A percentile compares a stretch with the other conserved stretches of the same genome.
Evolutionary conservation across 306 rosid genomes (phyloP).

Genomic region (Rosa rugosa): DNA sequence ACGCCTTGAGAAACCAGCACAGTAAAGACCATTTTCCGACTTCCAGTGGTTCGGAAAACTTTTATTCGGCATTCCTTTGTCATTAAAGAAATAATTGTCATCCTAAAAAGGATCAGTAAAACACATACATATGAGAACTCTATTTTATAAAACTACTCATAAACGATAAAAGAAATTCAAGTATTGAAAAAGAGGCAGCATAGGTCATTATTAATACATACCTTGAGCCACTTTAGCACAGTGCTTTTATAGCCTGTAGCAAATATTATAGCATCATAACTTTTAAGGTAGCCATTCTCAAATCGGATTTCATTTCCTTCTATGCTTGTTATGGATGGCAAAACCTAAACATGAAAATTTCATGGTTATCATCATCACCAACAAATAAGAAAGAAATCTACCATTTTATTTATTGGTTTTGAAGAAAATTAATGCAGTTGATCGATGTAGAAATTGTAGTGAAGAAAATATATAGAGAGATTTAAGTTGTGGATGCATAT

Average conservation of each 20-base stretch:
- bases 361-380: background rate
- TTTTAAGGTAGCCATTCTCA: conserved; percentile 25
- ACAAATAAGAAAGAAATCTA: background rate
- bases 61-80: conserved; percentile 50
- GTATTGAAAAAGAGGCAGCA: too few relatives aligned
- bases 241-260: conserved; percentile 64
- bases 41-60: conserved; percentile 52
- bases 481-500: background rate
- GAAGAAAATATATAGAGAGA: too few relatives aligned
- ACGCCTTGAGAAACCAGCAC: conserved; percentile 52
- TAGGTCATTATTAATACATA: background rate
- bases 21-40: conserved; percentile 51
- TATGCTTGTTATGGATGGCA: conserved; percentile 39
- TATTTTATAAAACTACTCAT: background rate
- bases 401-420: background rate
- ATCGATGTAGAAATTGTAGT: background rate
- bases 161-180: too few relatives aligned
- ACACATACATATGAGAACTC: background rate
- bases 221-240: conserved; percentile 62
- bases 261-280: conserved; percentile 55
- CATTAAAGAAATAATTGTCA: conserved; percentile 31
- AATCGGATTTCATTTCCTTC: conserved; percentile 40
- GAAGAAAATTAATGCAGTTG: background rate
- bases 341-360: conserved; percentile 31
- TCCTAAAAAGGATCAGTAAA: conserved; percentile 29